Conservation (phyloP, 2,329 filamentous ascomycete species). For the Tympanopsis confertula region DNA sequence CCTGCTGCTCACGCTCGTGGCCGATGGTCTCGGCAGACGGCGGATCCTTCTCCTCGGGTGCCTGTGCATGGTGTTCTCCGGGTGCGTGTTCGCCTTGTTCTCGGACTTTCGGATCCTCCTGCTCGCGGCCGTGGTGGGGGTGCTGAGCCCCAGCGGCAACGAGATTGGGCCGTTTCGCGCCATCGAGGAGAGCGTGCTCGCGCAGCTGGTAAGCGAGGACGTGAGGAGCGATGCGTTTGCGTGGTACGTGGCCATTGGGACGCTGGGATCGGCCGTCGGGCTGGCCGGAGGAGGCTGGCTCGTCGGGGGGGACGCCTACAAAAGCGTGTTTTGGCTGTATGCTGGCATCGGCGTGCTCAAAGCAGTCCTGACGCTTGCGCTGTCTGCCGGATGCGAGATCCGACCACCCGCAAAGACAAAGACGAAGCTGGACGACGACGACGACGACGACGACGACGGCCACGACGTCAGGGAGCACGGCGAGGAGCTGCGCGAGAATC, state of each 20-base stretch:
- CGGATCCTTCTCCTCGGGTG: slow-evolving; percentile 40
- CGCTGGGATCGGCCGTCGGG: slow-evolving; percentile 40
- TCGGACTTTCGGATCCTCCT: slow-evolving; percentile 49
- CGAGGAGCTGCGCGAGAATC: background rate
- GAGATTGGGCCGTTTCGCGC: slow-evolving; percentile 59
- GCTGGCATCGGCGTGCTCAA: slow-evolving; percentile 40
- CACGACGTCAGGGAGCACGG: background rate
- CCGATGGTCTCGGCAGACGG: slow-evolving; percentile 44
- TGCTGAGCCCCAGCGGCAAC: slow-evolving; percentile 49
- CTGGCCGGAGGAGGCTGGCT: slow-evolving; percentile 38
- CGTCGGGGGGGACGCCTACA: slow-evolving; percentile 39
- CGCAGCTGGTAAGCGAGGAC: slow-evolving; percentile 42
- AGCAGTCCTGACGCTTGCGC: slow-evolving; percentile 26
- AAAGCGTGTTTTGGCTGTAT: slow-evolving; percentile 47
- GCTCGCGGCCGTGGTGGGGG: slow-evolving; percentile 43
- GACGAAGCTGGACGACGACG: slow-evolving; percentile 5
- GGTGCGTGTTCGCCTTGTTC: slow-evolving; percentile 36
- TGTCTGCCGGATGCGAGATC: slow-evolving; percentile 41
- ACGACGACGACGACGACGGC: slow-evolving; percentile 5
- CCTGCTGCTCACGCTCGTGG: slow-evolving; percentile 43
- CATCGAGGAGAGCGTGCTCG: slow-evolving; percentile 53
- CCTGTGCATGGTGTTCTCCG: slow-evolving; percentile 43
- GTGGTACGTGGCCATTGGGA: slow-evolving; percentile 50
- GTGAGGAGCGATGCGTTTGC: slow-evolving; percentile 51
- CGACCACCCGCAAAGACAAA: too few species aligned